Conservation (phyloP, 805 yeast species). For the Ogataea ramenticola region DNA sequence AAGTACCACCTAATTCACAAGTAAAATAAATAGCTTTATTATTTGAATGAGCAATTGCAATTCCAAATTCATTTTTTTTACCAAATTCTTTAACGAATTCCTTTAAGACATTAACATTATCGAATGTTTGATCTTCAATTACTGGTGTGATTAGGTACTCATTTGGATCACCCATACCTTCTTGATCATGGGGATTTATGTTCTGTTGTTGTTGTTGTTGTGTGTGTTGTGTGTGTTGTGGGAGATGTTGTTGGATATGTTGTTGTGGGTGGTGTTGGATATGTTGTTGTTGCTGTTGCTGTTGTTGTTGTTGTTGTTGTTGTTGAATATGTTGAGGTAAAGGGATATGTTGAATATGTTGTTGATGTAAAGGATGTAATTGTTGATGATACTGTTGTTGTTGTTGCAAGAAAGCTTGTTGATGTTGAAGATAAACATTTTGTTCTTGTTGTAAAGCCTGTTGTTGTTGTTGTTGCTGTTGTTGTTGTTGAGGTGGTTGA, state of each 20-base stretch:
- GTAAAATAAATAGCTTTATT: constrained; percentile 53
- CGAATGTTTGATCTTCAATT: constrained; percentile 46
- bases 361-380: constrained; percentile 5
- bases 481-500: neutral
- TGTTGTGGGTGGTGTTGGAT: constrained; percentile 8
- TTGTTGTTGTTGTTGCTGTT: neutral
- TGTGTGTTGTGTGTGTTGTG: no score
- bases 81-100: constrained; percentile 51
- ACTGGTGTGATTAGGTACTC: constrained; percentile 48
- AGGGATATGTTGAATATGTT: constrained; percentile 5
- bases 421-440: neutral
- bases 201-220: constrained; percentile 9
- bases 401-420: neutral
- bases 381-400: constrained; percentile 3
- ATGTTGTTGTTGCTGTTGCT: constrained; percentile 4
- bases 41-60: constrained; percentile 53
- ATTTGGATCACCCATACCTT: constrained; percentile 12
- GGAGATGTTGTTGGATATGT: constrained; percentile 4
- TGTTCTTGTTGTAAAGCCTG: neutral
- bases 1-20: constrained; percentile 51
- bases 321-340: constrained; percentile 8
- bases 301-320: constrained; percentile 8
- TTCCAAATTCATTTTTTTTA: constrained; percentile 50
- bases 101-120: constrained; percentile 40
- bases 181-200: no score